These are phyloP conservation scores for Alternaria consortialis DNA, from an alignment of 2,329 filamentous ascomycete genomes.

Conservation along the genomic window DNA sequence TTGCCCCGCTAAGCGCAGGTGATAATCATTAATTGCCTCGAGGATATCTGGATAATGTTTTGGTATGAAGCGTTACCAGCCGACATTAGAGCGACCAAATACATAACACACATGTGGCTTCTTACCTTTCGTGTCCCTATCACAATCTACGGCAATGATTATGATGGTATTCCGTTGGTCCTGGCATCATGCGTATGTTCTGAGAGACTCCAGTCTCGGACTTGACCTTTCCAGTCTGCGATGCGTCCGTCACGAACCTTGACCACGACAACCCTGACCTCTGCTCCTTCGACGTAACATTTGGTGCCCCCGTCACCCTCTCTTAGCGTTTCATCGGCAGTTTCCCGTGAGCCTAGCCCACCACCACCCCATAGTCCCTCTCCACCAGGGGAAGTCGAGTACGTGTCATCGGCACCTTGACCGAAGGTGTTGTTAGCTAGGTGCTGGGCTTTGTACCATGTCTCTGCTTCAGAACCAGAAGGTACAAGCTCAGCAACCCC, in stretches of 20 bases:
- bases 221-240: conserved; percentile 93
- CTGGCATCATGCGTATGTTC: background rate
- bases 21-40: background rate
- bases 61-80: background rate
- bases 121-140: background rate
- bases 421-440: conserved; percentile 92
- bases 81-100: background rate
- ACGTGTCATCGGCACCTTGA: conserved; percentile 33
- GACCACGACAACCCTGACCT: conserved; percentile 88
- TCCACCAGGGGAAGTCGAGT: conserved; percentile 47
- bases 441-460: conserved; percentile 83
- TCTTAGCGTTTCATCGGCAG: conserved; percentile 50
- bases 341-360: conserved; percentile 51
- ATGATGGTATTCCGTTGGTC: conserved; percentile 4
- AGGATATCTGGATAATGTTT: background rate
- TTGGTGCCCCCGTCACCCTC: conserved; percentile 61
- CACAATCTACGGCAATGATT: background rate
- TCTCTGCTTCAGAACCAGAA: conserved; percentile 79
- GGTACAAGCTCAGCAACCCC: conserved; percentile 81
- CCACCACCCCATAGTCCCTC: conserved; percentile 56
- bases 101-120: background rate
- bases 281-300: conserved; percentile 80
- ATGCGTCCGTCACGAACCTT: conserved; percentile 85
- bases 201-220: conserved; percentile 73
- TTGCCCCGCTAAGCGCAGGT: background rate